Evolutionary conservation across 352 stramenopile species (phyloP), one percentile per base, ranked within the genome.

Genomic region (Peronospora destructor): DNA sequence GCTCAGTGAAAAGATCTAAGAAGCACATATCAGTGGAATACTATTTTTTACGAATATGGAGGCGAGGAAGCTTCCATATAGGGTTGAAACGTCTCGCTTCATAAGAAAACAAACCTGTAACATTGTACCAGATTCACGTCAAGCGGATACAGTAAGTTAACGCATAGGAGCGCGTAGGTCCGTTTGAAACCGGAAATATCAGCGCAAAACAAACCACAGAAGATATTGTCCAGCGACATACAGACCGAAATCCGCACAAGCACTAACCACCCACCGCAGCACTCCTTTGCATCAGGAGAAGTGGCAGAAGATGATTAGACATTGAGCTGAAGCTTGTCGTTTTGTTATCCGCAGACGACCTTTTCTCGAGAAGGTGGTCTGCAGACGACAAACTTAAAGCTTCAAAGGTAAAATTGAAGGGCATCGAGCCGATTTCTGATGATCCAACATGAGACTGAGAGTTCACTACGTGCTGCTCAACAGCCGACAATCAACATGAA

Each of bases 321-420:
- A 39, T 95, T 10, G 84, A 95, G 45, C 77, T 12, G 84, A 94
- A 66, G 84, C 84, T 1, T 90, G 75, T 32, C 69, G 91, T n/a
- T 2, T 66, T 96, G 51, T 83, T 94, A 32, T 97, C 97, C 38
- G 71, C 89, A 1, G 76, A 88, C 17, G 85, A 95, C 29, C 63
- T 97, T 0, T 36, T 84, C 0, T 50, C 71, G 2, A 68, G 84
- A 39, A 73, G 87, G 28, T n/a, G n/a, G n/a, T n/a, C 35, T 44
- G 5, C 73, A 66, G 39, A 76, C 58, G 33, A 41, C 46, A 0
- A 53, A 69, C 13, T 41, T n/a, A n/a, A n/a, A n/a, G n/a, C n/a
- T n/a, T n/a, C n/a, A n/a, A n/a, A n/a, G n/a, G n/a, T n/a, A n/a
- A n/a, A n/a, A n/a, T n/a, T 68, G n/a, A 62, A 59, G 32, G 43